phyloP scores from a whole-genome alignment of 2,329 filamentous ascomycete species.

The Magnaporthiopsis rhizophila region DNA sequence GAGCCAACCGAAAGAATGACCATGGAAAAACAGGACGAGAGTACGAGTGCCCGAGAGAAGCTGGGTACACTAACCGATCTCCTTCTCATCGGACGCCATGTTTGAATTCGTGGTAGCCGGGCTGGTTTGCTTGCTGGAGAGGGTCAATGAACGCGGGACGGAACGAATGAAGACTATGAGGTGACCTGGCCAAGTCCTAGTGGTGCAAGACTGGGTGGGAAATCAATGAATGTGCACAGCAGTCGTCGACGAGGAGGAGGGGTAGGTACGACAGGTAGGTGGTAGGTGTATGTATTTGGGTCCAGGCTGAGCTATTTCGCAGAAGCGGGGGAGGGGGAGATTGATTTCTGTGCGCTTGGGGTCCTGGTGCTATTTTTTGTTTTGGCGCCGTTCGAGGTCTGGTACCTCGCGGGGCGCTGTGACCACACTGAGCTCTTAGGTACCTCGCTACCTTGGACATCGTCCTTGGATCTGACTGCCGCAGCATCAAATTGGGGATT shows the following conservation, averaged over 20 bases:
- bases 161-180: not conserved
- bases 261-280: slow-evolving; percentile 4
- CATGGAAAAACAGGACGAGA: not conserved
- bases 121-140: not conserved
- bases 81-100: slow-evolving; percentile 33
- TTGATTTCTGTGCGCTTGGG: slow-evolving; percentile 5
- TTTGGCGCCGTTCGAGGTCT: not conserved
- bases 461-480: not conserved
- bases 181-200: not conserved
- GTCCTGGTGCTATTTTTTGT: not conserved
- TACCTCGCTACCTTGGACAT: not conserved
- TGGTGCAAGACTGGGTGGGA: not conserved
- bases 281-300: not conserved
- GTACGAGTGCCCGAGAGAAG: not conserved
- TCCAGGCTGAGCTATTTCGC: slow-evolving; percentile 4
- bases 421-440: not conserved
- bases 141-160: not conserved
- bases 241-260: not conserved
- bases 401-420: not conserved
- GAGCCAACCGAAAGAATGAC: slow-evolving; percentile 6
- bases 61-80: slow-evolving; percentile 29
- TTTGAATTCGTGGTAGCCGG: not conserved
- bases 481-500: not conserved
- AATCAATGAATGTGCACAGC: not conserved
- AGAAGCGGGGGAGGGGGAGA: slow-evolving; percentile 5